These are phyloP conservation scores for Hericium coralloides DNA, from an alignment of 768 basidiomycete genomes.

Conservation along the genomic window DNA sequence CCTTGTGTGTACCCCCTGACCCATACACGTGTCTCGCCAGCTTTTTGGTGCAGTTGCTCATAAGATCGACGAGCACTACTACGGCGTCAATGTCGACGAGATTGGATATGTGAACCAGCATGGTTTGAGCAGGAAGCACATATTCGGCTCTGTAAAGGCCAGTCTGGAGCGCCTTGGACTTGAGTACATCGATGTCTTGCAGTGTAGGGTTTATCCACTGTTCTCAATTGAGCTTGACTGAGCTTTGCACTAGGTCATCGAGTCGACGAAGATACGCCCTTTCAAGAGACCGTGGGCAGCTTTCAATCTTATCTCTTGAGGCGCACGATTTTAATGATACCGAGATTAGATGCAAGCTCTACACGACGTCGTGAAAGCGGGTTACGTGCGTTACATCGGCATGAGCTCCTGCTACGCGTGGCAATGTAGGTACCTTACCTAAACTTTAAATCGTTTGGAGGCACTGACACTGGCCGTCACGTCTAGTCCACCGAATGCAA, in stretches of 20 bases:
- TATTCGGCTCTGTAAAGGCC: slow-evolving; percentile 42
- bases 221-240: not conserved
- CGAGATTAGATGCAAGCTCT: slow-evolving; percentile 26
- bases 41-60: not conserved
- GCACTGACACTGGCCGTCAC: not conserved
- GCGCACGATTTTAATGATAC: not conserved
- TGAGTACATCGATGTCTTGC: slow-evolving; percentile 53
- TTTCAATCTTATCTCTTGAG: not conserved
- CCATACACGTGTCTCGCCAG: not conserved
- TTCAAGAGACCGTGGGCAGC: slow-evolving; percentile 17
- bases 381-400: slow-evolving; percentile 29
- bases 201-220: slow-evolving; percentile 24
- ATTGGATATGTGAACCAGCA: slow-evolving; percentile 27
- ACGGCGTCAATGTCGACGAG: slow-evolving; percentile 26
- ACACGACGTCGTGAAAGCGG: slow-evolving; percentile 30
- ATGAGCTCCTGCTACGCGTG: slow-evolving; percentile 20
- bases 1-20: not conserved
- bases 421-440: slow-evolving; percentile 13
- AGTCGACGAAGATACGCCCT: slow-evolving; percentile 27
- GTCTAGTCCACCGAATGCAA: slow-evolving; percentile 3
- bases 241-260: slow-evolving; percentile 15
- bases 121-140: slow-evolving; percentile 39
- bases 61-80: slow-evolving; percentile 16
- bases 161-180: slow-evolving; percentile 32
- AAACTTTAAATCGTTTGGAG: not conserved